Base-by-base conservation (phyloP, 2,329 filamentous ascomycete genomes). In the Aureobasidium uvarum region DNA sequence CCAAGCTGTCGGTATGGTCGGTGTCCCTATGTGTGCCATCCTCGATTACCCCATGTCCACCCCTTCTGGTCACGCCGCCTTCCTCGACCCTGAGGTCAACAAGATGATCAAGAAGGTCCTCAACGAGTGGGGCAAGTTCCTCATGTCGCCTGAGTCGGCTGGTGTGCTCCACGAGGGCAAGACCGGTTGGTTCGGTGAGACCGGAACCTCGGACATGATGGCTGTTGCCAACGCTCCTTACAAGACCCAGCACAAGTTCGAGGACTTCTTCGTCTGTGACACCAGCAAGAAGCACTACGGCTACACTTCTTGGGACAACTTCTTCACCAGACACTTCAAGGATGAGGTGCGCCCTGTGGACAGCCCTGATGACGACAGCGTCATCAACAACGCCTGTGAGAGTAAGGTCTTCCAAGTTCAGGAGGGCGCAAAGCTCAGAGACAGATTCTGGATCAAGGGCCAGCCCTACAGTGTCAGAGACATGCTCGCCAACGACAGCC, bases 291-390 rank as follows among this genome's bases (percentile, higher is more conserved):
- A 82, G 68, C 73, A 86, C 71, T 81, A 84, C 68, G 87, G 88
- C 20, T 90, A 80, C 77, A 83, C 80, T 65, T 89, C 85, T 0
- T 90, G 88, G 88, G 88, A 91, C 66, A 78, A 85, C 71, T 91
- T 90, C 77, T 90, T 91, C 76, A 89, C 85, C 0, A 82, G 88
- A 6, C 65, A 78, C 5, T 81, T 89, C 64, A 79, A 76, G 10
- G 79, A 83, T 0, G 80, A 84, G 3, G 80, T 84, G 1, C 82
- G 88, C 0, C 88, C 87, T 0, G 78, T 90, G 1, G 84, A 83
- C 0, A 77, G 74, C 0, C 84, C 85, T 0, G 79, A 85, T 0
- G 81, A 90, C 66, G 76, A 80, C 66, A 75, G 71, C 38, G 77
- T 85, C 25, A 83, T 91, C 64, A 82, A 78, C 58, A 90, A 89